phyloP scores from a whole-genome alignment of 2,329 filamentous ascomycete species.

The Arthrobotrys iridis region DNA sequence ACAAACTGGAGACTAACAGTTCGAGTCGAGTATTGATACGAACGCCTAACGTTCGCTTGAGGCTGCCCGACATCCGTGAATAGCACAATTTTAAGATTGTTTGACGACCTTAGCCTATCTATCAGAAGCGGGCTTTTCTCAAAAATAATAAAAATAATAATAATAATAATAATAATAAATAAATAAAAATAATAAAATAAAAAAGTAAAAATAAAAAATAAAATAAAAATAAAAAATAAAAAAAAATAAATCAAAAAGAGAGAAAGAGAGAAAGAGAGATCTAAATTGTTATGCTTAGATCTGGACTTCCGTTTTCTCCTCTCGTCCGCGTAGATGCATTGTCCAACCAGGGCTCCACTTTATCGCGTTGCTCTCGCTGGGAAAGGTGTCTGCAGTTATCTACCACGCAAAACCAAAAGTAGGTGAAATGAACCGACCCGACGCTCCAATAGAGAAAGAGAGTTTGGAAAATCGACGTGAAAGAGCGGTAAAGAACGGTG shows the following conservation, averaged over 20 bases:
- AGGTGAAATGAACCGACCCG: slow-evolving; percentile 52
- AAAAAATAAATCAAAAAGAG: too few relatives aligned
- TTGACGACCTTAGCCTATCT: slow-evolving; percentile 32
- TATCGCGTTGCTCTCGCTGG: slow-evolving; percentile 49
- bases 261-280: neutral
- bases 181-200: too few relatives aligned
- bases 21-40: slow-evolving; percentile 24
- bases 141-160: too few relatives aligned
- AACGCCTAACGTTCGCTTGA: slow-evolving; percentile 47
- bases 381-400: slow-evolving; percentile 10
- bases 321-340: slow-evolving; percentile 5
- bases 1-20: neutral
- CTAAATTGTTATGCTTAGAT: slow-evolving; percentile 45
- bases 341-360: slow-evolving; percentile 13
- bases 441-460: slow-evolving; percentile 42
- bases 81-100: slow-evolving; percentile 29
- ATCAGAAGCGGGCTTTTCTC: slow-evolving; percentile 27
- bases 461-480: slow-evolving; percentile 32
- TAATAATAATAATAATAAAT: too few relatives aligned
- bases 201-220: too few relatives aligned
- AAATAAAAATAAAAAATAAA: too few relatives aligned
- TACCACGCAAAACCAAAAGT: neutral
- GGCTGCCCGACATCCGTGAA: slow-evolving; percentile 47
- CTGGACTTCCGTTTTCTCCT: neutral
- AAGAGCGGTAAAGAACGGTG: slow-evolving; percentile 20